Base-by-base conservation (phyloP, 1,284 basidiomycete genomes). In the Pseudozyma sp. region DNA sequence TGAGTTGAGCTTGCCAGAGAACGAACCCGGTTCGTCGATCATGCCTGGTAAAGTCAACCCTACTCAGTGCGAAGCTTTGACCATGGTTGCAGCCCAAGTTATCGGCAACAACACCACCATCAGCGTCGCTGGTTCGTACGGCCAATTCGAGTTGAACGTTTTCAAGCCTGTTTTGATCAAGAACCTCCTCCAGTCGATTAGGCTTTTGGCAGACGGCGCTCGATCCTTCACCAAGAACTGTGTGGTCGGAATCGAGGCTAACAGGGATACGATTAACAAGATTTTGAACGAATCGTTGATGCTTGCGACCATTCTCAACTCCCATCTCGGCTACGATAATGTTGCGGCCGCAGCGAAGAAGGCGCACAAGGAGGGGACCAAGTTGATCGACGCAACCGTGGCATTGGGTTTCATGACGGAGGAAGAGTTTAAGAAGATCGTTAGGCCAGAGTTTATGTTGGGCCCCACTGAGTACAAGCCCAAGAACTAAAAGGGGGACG, bases 31-130 rank as follows among this genome's bases (percentile, higher is more conserved):
- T 66, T 97, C 94, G 83, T 97, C 94, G 70, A 99, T 99, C 88
- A 99, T 99, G 97, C 97, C 97, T 19, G 97, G 97, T 74, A 99
- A 99, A 87, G 97, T 99, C 66, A 99, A 99, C 88, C 97, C 97
- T 16, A 99, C 97, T 5, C 97, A 99, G 86, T 99, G 97, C 82
- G 97, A 99, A 88, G 97, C 97, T 12, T 74, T 86, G 69, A 99
- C 97, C 25, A 99, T 99, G 97, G 94, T 99, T 47, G 94, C 95
- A 51, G 94, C 96, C 0, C 97, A 99, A 86, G 96, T 99, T 10
- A 97, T 99, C 87, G 97, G 97, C 53, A 99, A 99, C 88, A 93
- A 99, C 86, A 95, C 94, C 42, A 88, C 92, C 62, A 94, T 99
- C 85, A 93, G 92, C 79, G 88, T 99, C 71, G 96, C 95, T 45